phyloP scores from a whole-genome alignment of 2,329 filamentous ascomycete genomes.

The Verruconis gallopava region DNA sequence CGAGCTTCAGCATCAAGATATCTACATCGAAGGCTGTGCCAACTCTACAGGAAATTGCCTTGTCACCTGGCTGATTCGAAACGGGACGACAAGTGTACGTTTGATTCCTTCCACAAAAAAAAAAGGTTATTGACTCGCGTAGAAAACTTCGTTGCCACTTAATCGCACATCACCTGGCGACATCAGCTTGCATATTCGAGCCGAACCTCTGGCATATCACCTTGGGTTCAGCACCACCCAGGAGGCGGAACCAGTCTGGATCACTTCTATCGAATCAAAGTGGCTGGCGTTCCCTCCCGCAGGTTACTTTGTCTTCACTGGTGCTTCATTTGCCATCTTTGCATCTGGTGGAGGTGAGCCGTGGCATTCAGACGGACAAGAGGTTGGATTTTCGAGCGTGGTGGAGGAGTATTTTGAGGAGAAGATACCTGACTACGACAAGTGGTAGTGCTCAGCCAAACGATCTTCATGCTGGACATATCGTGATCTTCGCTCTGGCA shows the following conservation, averaged over 20 bases:
- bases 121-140: background rate
- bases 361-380: background rate
- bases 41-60: background rate
- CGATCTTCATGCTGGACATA: background rate
- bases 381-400: background rate
- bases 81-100: background rate
- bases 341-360: background rate
- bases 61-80: background rate
- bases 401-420: background rate
- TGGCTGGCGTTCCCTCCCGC: background rate
- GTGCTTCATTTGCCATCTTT: background rate
- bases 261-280: slow-evolving; percentile 1
- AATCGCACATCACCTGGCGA: background rate
- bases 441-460: slow-evolving; percentile 1
- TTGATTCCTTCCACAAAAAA: background rate
- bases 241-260: background rate
- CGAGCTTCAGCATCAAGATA: background rate
- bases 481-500: background rate
- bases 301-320: slow-evolving; percentile 1
- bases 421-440: background rate
- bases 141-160: background rate
- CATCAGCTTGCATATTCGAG: background rate
- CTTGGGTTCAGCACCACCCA: background rate
- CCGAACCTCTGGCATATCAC: background rate
- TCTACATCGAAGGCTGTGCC: background rate